A percentile compares a stretch with the other conserved stretches of the same genome.
These are phyloP conservation scores for Iris macrosiphon DNA, from an alignment of 106 monocot genomes.

Conservation along the genomic window DNA sequence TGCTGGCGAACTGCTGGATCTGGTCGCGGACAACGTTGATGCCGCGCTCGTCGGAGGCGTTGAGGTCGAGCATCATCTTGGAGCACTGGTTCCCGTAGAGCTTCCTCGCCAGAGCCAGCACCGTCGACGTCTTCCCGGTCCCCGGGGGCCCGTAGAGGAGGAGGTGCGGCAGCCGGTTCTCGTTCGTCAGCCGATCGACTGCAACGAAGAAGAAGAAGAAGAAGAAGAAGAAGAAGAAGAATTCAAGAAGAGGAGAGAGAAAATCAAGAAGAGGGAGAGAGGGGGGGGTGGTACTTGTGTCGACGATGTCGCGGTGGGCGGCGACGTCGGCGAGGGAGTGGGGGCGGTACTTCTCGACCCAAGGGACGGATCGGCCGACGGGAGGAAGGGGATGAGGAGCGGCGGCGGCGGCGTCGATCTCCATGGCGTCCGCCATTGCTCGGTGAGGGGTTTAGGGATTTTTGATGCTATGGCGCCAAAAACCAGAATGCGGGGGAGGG, in stretches of 20 bases:
- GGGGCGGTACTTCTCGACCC: conserved; percentile 99
- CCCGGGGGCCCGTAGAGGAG: conserved; percentile 96
- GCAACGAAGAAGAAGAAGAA: background rate
- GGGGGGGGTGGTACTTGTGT: conserved; percentile 49
- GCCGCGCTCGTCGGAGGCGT: conserved; percentile 93
- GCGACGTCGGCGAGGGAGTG: conserved; percentile 96
- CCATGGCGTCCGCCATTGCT: conserved; percentile 59
- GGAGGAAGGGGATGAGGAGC: conserved; percentile 12
- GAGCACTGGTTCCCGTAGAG: conserved; percentile 77
- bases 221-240: conserved; percentile 1
- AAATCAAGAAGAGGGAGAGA: background rate
- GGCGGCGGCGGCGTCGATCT: conserved; percentile 64
- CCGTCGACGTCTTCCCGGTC: conserved; percentile 97
- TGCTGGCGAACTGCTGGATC: conserved; percentile 90
- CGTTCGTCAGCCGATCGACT: conserved; percentile 91
- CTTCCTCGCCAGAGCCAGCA: conserved; percentile 94
- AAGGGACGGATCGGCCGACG: conserved; percentile 68
- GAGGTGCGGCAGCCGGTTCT: conserved; percentile 88
- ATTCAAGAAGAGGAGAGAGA: background rate
- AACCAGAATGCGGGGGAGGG: too few species aligned
- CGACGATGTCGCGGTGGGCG: conserved; percentile 97
- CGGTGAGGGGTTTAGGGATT: too few species aligned
- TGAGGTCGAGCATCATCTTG: conserved; percentile 95
- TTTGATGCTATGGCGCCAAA: too few species aligned
- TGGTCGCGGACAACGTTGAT: conserved; percentile 91